Percentiles rank a stretch among this genome's conserved stretches.
Conservation (phyloP, 768 basidiomycete species). For the Mycena filopes region DNA sequence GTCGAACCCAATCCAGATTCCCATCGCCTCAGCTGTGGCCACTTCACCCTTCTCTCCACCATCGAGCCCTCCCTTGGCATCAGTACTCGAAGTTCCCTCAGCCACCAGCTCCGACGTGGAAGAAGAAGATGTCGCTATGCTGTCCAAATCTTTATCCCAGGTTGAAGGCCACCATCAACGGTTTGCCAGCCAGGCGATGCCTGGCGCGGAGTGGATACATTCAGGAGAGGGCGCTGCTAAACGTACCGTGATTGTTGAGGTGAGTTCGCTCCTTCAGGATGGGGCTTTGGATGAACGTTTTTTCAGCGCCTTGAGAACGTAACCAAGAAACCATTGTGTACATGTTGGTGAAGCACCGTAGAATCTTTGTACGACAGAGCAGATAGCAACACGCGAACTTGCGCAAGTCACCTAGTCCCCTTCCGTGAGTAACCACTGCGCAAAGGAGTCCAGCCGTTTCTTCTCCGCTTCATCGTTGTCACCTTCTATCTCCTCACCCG, state of each 20-base stretch:
- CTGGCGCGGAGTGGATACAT: constrained; percentile 60
- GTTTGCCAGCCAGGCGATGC: constrained; percentile 45
- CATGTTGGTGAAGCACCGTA: constrained; percentile 66
- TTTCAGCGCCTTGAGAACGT: constrained; percentile 79
- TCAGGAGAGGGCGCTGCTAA: constrained; percentile 55
- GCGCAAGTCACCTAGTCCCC: constrained; percentile 62
- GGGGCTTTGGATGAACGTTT: not conserved
- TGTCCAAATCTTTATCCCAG: constrained; percentile 79
- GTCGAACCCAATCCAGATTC: constrained; percentile 37
- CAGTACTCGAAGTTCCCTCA: constrained; percentile 66
- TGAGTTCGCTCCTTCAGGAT: too few relatives aligned
- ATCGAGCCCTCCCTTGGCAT: constrained; percentile 64
- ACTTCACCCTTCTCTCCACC: constrained; percentile 66
- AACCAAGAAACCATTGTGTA: constrained; percentile 73
- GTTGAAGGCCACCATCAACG: constrained; percentile 62
- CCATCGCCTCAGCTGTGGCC: constrained; percentile 45
- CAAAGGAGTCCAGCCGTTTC: constrained; percentile 88
- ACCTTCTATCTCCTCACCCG: constrained; percentile 68
- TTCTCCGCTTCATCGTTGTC: constrained; percentile 82
- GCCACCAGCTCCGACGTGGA: constrained; percentile 68
- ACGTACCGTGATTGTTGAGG: constrained; percentile 78
- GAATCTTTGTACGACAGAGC: constrained; percentile 11
- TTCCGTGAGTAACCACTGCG: constrained; percentile 86
- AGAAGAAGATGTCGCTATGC: constrained; percentile 75
- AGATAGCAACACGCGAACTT: not conserved